These are phyloP conservation scores for Monosporozyma unispora DNA, from an alignment of 805 yeast genomes.

Conservation along the genomic window DNA sequence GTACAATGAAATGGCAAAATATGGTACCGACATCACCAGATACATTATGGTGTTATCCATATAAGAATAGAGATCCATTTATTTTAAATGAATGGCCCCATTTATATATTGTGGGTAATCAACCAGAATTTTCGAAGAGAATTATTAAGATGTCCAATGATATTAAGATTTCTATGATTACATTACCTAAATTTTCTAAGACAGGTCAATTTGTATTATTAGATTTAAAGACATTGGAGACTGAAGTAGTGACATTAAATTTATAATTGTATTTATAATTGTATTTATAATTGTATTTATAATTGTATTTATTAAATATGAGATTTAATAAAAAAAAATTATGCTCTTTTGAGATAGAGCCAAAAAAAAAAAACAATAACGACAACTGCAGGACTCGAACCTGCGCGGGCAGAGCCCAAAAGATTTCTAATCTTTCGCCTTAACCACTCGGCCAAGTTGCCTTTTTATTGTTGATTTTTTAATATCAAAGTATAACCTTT, in stretches of 20 bases:
- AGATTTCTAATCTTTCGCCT: slow-evolving; percentile 54
- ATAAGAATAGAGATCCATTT: slow-evolving; percentile 68
- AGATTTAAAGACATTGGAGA: slow-evolving; percentile 48
- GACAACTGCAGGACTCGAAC: slow-evolving; percentile 70
- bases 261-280: slow-evolving; percentile 6
- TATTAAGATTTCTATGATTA: slow-evolving; percentile 43
- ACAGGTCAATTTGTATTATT: slow-evolving; percentile 59
- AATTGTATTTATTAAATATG: neutral
- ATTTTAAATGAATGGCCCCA: slow-evolving; percentile 73
- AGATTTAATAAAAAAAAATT: too few relatives aligned
- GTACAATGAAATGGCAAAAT: slow-evolving; percentile 74
- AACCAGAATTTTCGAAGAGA: slow-evolving; percentile 48
- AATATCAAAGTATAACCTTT: neutral
- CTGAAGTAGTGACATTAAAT: slow-evolving; percentile 38
- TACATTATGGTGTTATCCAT: slow-evolving; percentile 86
- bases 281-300: neutral
- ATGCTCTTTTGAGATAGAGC: neutral
- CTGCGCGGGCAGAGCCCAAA: slow-evolving; percentile 52
- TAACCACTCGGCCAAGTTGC: slow-evolving; percentile 56
- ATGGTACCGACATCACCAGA: slow-evolving; percentile 94
- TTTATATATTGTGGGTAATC: slow-evolving; percentile 81
- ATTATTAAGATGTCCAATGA: slow-evolving; percentile 31
- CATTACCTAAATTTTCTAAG: slow-evolving; percentile 60
- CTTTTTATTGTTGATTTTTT: slow-evolving; percentile 7
- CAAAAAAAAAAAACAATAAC: slow-evolving; percentile 31